Evolutionary conservation across 2,329 filamentous ascomycete species (phyloP).

Genomic region (Fusarium caatingaense): DNA sequence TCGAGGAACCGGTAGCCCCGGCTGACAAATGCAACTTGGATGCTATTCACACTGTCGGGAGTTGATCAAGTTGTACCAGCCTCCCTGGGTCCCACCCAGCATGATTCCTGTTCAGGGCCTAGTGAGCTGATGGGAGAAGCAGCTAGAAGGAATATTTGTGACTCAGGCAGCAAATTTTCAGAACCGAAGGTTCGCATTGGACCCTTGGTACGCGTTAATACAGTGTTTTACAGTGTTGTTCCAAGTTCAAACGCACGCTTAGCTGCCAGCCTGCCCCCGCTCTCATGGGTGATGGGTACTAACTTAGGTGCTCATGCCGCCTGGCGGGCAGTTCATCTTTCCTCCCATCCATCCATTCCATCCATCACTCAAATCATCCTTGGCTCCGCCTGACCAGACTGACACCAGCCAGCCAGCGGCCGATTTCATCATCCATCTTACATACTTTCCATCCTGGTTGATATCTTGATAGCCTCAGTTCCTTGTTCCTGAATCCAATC

Average conservation of each 20-base stretch:
- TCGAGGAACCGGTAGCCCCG: slow-evolving; percentile 25
- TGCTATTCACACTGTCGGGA: slow-evolving; percentile 35
- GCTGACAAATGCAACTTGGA: slow-evolving; percentile 45
- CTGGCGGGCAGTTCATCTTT: not conserved
- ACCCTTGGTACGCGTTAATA: slow-evolving; percentile 15
- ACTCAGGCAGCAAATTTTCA: slow-evolving; percentile 52
- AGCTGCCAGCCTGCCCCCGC: slow-evolving; percentile 20
- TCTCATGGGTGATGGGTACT: not conserved
- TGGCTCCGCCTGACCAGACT: slow-evolving; percentile 37
- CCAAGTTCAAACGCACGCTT: slow-evolving; percentile 17
- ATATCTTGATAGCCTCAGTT: slow-evolving; percentile 22
- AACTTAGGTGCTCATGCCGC: not conserved
- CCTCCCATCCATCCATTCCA: not conserved
- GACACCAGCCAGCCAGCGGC: slow-evolving; percentile 12
- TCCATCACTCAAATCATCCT: slow-evolving; percentile 15
- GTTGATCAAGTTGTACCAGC: slow-evolving; percentile 11
- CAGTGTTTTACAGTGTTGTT: slow-evolving; percentile 22
- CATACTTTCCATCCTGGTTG: slow-evolving; percentile 23
- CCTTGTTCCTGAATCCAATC: slow-evolving; percentile 34
- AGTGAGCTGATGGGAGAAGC: slow-evolving; percentile 37
- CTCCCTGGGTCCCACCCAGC: slow-evolving; percentile 24
- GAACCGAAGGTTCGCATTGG: slow-evolving; percentile 9
- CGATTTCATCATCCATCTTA: slow-evolving; percentile 45
- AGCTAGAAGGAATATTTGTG: slow-evolving; percentile 49
- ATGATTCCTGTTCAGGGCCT: slow-evolving; percentile 19